Evolutionary conservation across 1,284 basidiomycete genomes (phyloP), one percentile per base, ranked within the genome.

Genomic region (Naganishia sp.): DNA sequence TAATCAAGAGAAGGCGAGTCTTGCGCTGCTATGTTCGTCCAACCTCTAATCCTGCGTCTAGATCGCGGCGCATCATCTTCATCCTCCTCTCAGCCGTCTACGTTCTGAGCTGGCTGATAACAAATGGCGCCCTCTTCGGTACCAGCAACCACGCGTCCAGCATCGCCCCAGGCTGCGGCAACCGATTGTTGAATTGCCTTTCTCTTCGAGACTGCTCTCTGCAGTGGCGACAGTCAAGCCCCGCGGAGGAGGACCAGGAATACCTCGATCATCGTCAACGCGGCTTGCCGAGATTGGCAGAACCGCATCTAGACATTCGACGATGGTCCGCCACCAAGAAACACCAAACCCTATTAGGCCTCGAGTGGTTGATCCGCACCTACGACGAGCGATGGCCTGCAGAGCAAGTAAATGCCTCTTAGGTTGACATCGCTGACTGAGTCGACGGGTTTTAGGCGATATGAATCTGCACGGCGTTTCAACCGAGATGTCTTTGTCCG

Each of bases 261-360:
- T 39, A 53, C 31, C 51, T 53, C 11, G 51, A 53, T n/a, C 51
- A 25, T 10, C 28, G 35, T 18, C 51, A 53, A 17, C 31, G 31
- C 17, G 28, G 15, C 18, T 35, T 53, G 23, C 23, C 23, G 51
- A 31, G 25, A 35, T 3, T 53, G 51, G 18, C 17, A 11, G 32
- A 53, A 15, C 51, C 51, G 10, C 35, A 53, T 39, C 31, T 28
- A 4, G 31, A 35, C 25, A 15, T 32, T 18, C 6, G 21, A 17
- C 17, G 35, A 32, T 53, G 51, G 51, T 35, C 51, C 6, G 9
- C 17, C 17, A 31, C 31, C 17, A 32, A 53, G 31, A 53, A 53
- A 21, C 28, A 31, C 15, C 28, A 35, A 32, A 39, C 15, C 17
- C 17, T 53, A 17, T 17, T 17, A 17, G 51, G 51, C 4, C 51